Evolutionary conservation across 768 basidiomycete genomes (phyloP).

Genomic region (Leccinum longicurvipes): DNA sequence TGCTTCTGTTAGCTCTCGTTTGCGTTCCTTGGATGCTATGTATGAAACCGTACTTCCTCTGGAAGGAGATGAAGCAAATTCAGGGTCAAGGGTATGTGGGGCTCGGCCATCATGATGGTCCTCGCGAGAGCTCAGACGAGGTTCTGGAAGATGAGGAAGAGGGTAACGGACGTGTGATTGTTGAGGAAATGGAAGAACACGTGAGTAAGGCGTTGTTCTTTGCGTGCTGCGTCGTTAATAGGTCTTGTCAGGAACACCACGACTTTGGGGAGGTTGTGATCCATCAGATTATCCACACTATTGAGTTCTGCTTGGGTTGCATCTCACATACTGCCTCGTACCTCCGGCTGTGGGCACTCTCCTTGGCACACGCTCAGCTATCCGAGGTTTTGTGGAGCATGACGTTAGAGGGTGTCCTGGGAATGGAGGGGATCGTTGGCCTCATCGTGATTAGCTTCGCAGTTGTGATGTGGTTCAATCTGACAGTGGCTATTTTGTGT

Average conservation of each 20-base stretch:
- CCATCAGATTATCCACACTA: conserved; percentile 97
- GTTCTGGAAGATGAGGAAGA: conserved; percentile 77
- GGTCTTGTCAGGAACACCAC: conserved; percentile 61
- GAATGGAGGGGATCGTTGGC: conserved; percentile 63
- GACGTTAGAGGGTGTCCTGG: conserved; percentile 67
- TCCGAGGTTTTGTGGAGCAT: conserved; percentile 92
- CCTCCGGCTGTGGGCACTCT: conserved; percentile 94
- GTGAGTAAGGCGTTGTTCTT: conserved; percentile 43
- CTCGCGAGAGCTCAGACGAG: conserved; percentile 55
- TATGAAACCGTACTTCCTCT: conserved; percentile 87
- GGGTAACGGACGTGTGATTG: conserved; percentile 68
- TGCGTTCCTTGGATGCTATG: conserved; percentile 96
- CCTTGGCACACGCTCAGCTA: conserved; percentile 95
- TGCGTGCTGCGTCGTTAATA: conserved; percentile 6
- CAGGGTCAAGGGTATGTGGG: conserved; percentile 83
- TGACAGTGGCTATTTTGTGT: conserved; percentile 80
- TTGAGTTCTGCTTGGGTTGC: conserved; percentile 98
- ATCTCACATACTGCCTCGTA: conserved; percentile 97
- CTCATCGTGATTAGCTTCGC: conserved; percentile 48
- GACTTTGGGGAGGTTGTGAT: conserved; percentile 94
- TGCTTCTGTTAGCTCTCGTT: conserved; percentile 73
- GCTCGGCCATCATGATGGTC: conserved; percentile 54
- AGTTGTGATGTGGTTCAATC: conserved; percentile 69
- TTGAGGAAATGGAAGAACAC: conserved; percentile 71
- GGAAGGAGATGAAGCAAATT: conserved; percentile 84